Base-by-base conservation (phyloP, 2,329 filamentous ascomycete genomes). In the Lojkania enalia region DNA sequence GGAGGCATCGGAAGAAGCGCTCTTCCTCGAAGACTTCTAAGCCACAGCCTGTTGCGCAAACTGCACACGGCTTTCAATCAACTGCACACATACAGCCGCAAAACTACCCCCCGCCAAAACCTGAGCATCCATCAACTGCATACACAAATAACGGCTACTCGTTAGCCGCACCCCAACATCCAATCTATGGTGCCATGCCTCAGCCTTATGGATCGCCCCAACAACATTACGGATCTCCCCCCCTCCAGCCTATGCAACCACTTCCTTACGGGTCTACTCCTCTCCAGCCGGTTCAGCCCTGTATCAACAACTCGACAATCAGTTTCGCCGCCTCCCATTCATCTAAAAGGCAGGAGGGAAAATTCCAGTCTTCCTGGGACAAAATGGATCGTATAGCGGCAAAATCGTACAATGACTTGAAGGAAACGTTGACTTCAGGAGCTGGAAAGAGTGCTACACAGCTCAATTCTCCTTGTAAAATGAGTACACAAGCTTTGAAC, bases 401-500 rank as follows among this genome's bases (percentile, higher is more conserved):
- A 6, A 65, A 56, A 30, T 67, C 64, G 1, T 64, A 59, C 19
- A 43, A 49, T 2, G 58, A 66, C 36, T 44, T 68, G 14, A 55
- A 58, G 13, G 46, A 29, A 15, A 45, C 50, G 20, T 20, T 55
- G 4, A 36, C 48, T n/a, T 57, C 62, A 20, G 55, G 57, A 18
- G 59, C 65, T 5, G 54, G 51, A 16, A 61, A 62, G 44, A 57
- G 58, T 23, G 49, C 51, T 5, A 58, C 54, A 7, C 62, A 56
- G 23, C 20, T 67, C 23, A 50, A 55, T 31, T 50, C 60, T 5
- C 50, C 65, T 9, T 58, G 57, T 12, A 63, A 61, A 37, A 68
- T 62, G 42, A 67, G 63, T 35, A 69, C 66, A 37, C 62, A 66
- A 32, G 64, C 63, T 35, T 54, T 75, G 40, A 71, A 63, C 42